Percentiles rank a stretch among this genome's conserved stretches.
Evolutionary conservation across 805 yeast species (phyloP).

Genomic region (Nakazawaea ishiwadae): DNA sequence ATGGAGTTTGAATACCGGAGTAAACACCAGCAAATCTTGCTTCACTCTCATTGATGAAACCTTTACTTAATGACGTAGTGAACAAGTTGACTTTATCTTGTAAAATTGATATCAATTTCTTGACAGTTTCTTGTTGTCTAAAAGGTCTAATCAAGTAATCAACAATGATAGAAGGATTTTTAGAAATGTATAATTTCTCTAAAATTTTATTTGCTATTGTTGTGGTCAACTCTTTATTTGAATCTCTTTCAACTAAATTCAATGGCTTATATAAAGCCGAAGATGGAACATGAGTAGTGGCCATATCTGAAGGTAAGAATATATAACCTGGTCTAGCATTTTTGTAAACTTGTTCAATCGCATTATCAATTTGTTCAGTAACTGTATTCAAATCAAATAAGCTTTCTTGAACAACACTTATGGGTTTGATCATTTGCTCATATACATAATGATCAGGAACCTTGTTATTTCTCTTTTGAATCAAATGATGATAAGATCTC

Average conservation of each 20-base stretch:
- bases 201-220: constrained; percentile 28
- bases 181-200: constrained; percentile 29
- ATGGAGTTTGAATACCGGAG: constrained; percentile 28
- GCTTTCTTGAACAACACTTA: constrained; percentile 52
- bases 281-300: constrained; percentile 35
- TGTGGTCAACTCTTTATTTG: constrained; percentile 21
- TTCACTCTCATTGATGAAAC: constrained; percentile 32
- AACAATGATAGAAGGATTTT: constrained; percentile 34
- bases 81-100: constrained; percentile 34
- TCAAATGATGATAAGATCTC: constrained; percentile 31
- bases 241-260: constrained; percentile 19
- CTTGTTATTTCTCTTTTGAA: constrained; percentile 44
- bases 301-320: constrained; percentile 70
- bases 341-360: constrained; percentile 48
- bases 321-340: constrained; percentile 81
- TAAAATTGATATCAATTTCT: constrained; percentile 24
- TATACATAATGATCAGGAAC: constrained; percentile 59
- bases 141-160: constrained; percentile 39
- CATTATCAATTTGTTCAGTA: constrained; percentile 61
- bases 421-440: constrained; percentile 51
- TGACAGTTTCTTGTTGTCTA: constrained; percentile 27
- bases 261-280: constrained; percentile 28
- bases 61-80: constrained; percentile 35
- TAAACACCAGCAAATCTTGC: constrained; percentile 44
- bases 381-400: constrained; percentile 41